A percentile compares a stretch with the other conserved stretches of the same genome.
Conservation (phyloP, 2,329 filamentous ascomycete genomes). For the Fusarium goolgardi region DNA sequence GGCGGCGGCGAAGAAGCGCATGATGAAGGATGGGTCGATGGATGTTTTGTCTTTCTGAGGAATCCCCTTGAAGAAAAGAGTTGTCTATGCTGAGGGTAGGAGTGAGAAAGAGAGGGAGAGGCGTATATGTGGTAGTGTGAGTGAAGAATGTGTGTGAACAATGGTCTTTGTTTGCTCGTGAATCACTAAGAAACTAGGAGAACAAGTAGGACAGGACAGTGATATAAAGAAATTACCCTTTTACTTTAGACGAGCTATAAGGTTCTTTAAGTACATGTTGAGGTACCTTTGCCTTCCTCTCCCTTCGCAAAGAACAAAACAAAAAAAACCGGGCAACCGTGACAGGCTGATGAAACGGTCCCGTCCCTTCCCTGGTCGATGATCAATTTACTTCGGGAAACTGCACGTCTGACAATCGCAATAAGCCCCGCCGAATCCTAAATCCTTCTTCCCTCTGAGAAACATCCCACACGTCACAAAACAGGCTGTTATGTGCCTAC, state of each 20-base stretch:
- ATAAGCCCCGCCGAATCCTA: constrained; percentile 10
- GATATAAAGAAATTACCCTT: neutral
- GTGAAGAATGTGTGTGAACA: constrained; percentile 13
- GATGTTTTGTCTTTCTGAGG: neutral
- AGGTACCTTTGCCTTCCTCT: no score
- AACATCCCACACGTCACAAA: neutral
- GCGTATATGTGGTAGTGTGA: neutral
- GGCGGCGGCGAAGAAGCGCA: constrained; percentile 43
- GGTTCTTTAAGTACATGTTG: constrained; percentile 13
- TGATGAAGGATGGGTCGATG: constrained; percentile 16
- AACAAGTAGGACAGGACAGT: constrained; percentile 3
- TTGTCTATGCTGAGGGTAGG: neutral
- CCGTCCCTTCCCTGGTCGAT: constrained; percentile 11
- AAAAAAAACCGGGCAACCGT: constrained; percentile 26
- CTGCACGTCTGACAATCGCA: constrained; percentile 27
- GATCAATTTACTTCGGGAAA: constrained; percentile 18
- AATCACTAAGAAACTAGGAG: constrained; percentile 13
- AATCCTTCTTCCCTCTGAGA: constrained; percentile 1
- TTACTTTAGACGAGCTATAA: neutral
- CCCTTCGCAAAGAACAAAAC: constrained; percentile 5
- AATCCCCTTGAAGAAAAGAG: neutral
- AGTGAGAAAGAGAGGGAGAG: neutral
- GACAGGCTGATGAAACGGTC: constrained; percentile 27
- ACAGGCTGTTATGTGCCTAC: neutral
- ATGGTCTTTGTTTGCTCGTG: constrained; percentile 3